Conservation (phyloP, 108 stramenopile species). For the Nitzschia sp. region DNA sequence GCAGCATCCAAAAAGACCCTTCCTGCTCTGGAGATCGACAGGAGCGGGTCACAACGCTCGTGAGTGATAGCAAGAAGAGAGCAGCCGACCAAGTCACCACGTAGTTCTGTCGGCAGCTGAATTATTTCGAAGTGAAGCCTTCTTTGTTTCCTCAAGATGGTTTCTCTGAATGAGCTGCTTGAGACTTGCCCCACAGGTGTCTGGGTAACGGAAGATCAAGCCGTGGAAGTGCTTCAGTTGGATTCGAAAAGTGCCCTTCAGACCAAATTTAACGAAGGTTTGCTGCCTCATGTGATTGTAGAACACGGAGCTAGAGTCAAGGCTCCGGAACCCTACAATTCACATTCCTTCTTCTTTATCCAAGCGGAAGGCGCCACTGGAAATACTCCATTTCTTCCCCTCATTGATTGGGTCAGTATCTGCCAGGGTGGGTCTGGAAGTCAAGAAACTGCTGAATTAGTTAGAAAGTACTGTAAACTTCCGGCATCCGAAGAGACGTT, state of each 20-base stretch:
- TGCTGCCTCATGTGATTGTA: slow-evolving; percentile 30
- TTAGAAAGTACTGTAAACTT: slow-evolving; percentile 14
- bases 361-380: slow-evolving; percentile 12
- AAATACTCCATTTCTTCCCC: slow-evolving; percentile 4
- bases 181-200: slow-evolving; percentile 30
- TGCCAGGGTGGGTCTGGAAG: slow-evolving; percentile 17
- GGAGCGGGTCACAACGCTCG: too few relatives aligned
- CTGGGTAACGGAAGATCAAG: slow-evolving; percentile 36
- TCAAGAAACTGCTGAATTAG: slow-evolving; percentile 6
- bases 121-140: too few relatives aligned
- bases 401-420: slow-evolving; percentile 24
- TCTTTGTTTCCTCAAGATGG: slow-evolving; percentile 5
- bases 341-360: slow-evolving; percentile 29
- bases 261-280: slow-evolving; percentile 23
- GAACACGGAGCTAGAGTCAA: slow-evolving; percentile 29
- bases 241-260: slow-evolving; percentile 21
- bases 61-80: too few relatives aligned
- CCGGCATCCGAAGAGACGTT: slow-evolving; percentile 19
- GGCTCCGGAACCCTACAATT: slow-evolving; percentile 26
- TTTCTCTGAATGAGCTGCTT: slow-evolving; percentile 20
- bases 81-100: too few relatives aligned
- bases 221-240: slow-evolving; percentile 28
- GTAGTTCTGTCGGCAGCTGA: too few relatives aligned
- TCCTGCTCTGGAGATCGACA: too few relatives aligned
- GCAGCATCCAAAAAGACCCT: too few relatives aligned